A percentile compares a stretch with the other conserved stretches of the same genome.
Evolutionary conservation across 140 eudicot genomes (phyloP).

Genomic region (Erigeron philadelphicus): DNA sequence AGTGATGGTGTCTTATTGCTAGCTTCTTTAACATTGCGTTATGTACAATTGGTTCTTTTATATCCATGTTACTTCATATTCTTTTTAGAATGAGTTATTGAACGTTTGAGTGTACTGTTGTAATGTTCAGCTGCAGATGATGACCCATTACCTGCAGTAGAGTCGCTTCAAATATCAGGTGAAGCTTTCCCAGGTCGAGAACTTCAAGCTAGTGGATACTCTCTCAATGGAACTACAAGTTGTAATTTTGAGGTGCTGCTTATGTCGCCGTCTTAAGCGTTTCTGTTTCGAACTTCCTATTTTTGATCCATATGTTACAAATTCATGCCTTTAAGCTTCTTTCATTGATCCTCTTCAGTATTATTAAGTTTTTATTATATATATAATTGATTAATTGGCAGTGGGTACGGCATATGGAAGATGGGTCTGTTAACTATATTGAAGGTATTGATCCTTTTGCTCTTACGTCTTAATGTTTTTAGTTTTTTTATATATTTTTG

Average conservation of each 20-base stretch:
- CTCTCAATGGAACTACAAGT: slow-evolving; percentile 88
- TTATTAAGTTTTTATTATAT: neutral
- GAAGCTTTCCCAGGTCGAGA: slow-evolving; percentile 90
- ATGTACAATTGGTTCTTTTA: neutral
- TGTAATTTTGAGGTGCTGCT: slow-evolving; percentile 81
- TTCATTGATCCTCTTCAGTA: neutral
- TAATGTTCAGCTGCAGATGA: slow-evolving; percentile 79
- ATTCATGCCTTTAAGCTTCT: neutral
- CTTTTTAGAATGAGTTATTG: slow-evolving; percentile 20
- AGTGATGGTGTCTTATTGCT: neutral
- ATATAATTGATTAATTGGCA: slow-evolving; percentile 28
- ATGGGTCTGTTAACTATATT: slow-evolving; percentile 77
- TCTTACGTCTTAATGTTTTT: neutral
- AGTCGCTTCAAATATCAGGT: slow-evolving; percentile 85
- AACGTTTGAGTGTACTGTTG: slow-evolving; percentile 2
- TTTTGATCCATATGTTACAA: slow-evolving; percentile 5
- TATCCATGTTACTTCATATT: too few species aligned
- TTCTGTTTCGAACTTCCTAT: slow-evolving; percentile 5
- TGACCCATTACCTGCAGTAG: slow-evolving; percentile 83
- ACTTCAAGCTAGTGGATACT: slow-evolving; percentile 80
- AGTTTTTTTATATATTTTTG: slow-evolving; percentile 4
- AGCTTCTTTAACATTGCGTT: neutral
- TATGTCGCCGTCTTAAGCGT: slow-evolving; percentile 10
- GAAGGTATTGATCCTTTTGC: slow-evolving; percentile 50
- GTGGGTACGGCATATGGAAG: slow-evolving; percentile 99